Evolutionary conservation across 768 basidiomycete species (phyloP), one percentile per base, ranked within the genome.

Genomic region (Cyclocybe aegerita): DNA sequence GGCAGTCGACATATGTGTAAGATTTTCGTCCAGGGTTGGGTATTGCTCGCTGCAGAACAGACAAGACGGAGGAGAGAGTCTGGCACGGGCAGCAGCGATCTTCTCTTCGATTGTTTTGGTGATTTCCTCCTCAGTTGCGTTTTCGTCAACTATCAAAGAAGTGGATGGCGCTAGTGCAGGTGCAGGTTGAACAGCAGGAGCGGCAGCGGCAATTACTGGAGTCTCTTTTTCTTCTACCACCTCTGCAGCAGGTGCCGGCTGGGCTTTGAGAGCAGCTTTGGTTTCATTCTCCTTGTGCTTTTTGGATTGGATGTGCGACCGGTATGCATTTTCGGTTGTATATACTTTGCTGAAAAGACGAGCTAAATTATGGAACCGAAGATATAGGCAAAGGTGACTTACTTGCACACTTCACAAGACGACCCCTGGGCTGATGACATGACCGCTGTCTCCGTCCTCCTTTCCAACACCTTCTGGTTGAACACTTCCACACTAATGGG

Each of bases 271-370:
- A 4, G 71, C 59, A 5, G 73, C 72, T 58, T 81, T 86, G 16
- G 80, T 49, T 59, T 89, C 85, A 43, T 78, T 83, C 34, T 97
- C 92, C 48, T 79, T 85, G 72, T 98, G 97, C 63, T 87, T 93
- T 68, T 87, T 96, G 2, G 93, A 96, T 61, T 80, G 79, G 34
- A 94, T 67, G 66, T 99, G 97, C 4, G 93, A 88, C 32, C 82
- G 76, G 66, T 91, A 94, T 3, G 93, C 89, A 66, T 94, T 94
- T 58, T 93, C 87, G 0, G 91, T 88, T 0, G 88, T 84, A 67
- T 97, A 99, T 0, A 77, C 71, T 75, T 98, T 98, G 56, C 94
- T 98, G 43, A 38, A 51, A 51, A 32, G n/a, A 46, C 37, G 16
- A 33, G 51, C 31, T 34, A 34, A 36, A 47, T 42, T 15, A 38